These are phyloP conservation scores for Lasiosphaeria ovina DNA, from an alignment of 495 filamentous ascomycete genomes.

Conservation along the genomic window DNA sequence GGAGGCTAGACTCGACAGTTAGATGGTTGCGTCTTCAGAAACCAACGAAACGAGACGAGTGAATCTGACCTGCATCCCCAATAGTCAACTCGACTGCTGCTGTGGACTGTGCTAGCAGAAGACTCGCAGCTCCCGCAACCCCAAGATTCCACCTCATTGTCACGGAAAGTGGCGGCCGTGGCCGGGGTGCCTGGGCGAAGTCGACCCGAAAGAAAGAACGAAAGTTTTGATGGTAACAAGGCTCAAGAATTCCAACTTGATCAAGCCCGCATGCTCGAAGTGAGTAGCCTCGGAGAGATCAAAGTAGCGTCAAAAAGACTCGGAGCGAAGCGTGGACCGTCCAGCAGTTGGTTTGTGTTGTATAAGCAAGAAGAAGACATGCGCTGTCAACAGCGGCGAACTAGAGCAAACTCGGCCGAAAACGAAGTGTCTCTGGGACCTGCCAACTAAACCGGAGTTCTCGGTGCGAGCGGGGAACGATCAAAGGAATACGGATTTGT, in stretches of 20 bases:
- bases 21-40: conserved; percentile 3
- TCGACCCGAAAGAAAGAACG: not conserved
- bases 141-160: conserved; percentile 28
- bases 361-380: too few relatives aligned
- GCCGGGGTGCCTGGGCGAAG: too few relatives aligned
- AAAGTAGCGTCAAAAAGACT: not conserved
- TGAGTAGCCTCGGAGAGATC: too few relatives aligned
- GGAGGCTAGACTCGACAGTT: conserved; percentile 30
- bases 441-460: too few relatives aligned
- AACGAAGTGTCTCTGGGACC: too few relatives aligned
- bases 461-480: too few relatives aligned
- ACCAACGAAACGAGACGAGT: not conserved
- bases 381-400: too few relatives aligned
- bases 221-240: not conserved
- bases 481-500: too few relatives aligned
- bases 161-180: conserved; percentile 3
- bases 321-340: not conserved
- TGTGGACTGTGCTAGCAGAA: conserved; percentile 22
- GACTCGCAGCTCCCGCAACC: conserved; percentile 15
- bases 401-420: too few relatives aligned
- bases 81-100: conserved; percentile 30
- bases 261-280: not conserved
- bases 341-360: not conserved
- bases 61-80: conserved; percentile 25
- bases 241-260: not conserved